These are phyloP conservation scores for Ophiostoma ulmi DNA, from an alignment of 2,329 filamentous ascomycete genomes.

Conservation along the genomic window DNA sequence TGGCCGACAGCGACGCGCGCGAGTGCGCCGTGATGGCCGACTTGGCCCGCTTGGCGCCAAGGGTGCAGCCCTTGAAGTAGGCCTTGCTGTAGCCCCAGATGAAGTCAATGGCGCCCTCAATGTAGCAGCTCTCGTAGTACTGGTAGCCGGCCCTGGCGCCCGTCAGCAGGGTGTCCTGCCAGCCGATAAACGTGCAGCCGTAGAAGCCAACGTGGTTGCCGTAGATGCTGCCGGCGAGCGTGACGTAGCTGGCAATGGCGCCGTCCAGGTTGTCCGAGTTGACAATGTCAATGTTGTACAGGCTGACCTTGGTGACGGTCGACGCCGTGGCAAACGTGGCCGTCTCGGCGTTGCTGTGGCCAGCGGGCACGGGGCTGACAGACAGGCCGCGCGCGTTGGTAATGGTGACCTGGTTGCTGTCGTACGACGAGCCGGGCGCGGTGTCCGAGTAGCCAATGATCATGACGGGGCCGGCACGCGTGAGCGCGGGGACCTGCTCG, in stretches of 20 bases:
- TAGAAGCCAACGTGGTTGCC: constrained; percentile 34
- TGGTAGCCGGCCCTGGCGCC: constrained; percentile 30
- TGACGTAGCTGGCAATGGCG: constrained; percentile 26
- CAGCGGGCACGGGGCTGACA: constrained; percentile 37
- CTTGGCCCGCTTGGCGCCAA: constrained; percentile 35
- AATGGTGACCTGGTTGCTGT: constrained; percentile 37
- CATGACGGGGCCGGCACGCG: constrained; percentile 33
- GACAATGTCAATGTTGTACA: constrained; percentile 47
- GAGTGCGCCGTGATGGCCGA: constrained; percentile 35
- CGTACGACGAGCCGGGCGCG: constrained; percentile 36
- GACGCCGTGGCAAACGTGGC: constrained; percentile 28
- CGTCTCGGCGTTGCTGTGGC: constrained; percentile 33
- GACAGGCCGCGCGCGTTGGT: constrained; percentile 37
- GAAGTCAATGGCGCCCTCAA: constrained; percentile 33
- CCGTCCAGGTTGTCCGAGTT: constrained; percentile 32
- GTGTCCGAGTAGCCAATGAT: constrained; percentile 32
- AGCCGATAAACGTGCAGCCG: constrained; percentile 32
- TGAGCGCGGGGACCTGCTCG: constrained; percentile 38
- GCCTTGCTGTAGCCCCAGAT: constrained; percentile 24
- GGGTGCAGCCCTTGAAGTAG: constrained; percentile 35
- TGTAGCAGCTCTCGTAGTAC: constrained; percentile 34
- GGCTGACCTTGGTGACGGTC: constrained; percentile 42
- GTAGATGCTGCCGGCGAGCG: constrained; percentile 34
- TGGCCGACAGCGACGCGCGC: constrained; percentile 29
- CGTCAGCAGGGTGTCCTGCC: constrained; percentile 33